Evolutionary conservation across 176 grass and related monocot genomes (phyloP), one percentile per base, ranked within the genome.

Genomic region (Musa troglodytarum): DNA sequence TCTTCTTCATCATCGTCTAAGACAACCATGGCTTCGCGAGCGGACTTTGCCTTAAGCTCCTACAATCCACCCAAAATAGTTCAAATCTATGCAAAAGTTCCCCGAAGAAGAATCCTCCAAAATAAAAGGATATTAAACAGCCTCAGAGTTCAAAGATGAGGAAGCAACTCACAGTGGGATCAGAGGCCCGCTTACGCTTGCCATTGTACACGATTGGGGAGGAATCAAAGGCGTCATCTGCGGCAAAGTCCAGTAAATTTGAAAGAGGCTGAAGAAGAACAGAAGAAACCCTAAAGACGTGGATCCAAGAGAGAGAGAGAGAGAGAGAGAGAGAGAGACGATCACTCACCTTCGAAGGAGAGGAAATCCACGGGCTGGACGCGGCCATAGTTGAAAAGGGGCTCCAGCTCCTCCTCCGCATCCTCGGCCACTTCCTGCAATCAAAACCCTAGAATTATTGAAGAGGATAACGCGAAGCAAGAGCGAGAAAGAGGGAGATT

Each of bases 361-460:
- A 93, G 85, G 77, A 77, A 68, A 10, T 85, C 54, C 9, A 50
- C 57, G 25, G 94, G 94, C 73, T 85, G 88, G 57, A 98, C 84
- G 69, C 86, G 90, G 64, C 68, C 76, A 80, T 98, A 98, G 53
- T 98, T 84, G 84, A 98, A 98, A 59, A 98, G 90, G n/a, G 94
- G 82, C 76, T 98, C 94, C 49, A 98, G 80, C 50, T 98, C 94
- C 56, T 98, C 90, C 29, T 66, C 49, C 20, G 51, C 49, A 25
- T 82, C 68, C 29, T 77, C 50, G 65, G 13, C 17, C 11, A 52
- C 54, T 34, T 50, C 68, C 29, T 65, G 49, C 29, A 51, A 49
- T 15, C 7, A 24, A 81, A 51, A 69, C 58, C 53, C 51, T 59
- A 70, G 13, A 52, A 64, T 54, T 73, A 67, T 52, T 11, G 49